Evolutionary conservation across 2,329 filamentous ascomycete species (phyloP).

Genomic region (Elsinoe australis): DNA sequence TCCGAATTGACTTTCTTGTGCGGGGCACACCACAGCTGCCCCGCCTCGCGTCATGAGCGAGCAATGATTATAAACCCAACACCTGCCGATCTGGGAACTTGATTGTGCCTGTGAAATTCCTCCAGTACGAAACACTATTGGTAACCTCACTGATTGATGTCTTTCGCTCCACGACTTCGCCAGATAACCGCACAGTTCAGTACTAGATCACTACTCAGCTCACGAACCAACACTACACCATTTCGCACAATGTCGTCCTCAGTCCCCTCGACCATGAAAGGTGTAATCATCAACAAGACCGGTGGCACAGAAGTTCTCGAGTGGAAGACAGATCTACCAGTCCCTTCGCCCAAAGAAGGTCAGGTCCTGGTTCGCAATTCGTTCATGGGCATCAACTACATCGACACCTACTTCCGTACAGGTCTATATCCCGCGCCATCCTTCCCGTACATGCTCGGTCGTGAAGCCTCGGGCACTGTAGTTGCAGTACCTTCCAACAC

Average conservation of each 20-base stretch:
- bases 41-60: slow-evolving; percentile 1
- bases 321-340: slow-evolving; percentile 61
- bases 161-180: slow-evolving; percentile 15
- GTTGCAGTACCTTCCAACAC: slow-evolving; percentile 50
- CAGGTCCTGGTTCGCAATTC: slow-evolving; percentile 75
- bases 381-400: slow-evolving; percentile 76
- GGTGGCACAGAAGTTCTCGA: slow-evolving; percentile 66
- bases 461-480: slow-evolving; percentile 68
- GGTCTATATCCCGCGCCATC: slow-evolving; percentile 65
- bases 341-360: slow-evolving; percentile 60
- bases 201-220: slow-evolving; percentile 18
- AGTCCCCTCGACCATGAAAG: slow-evolving; percentile 63
- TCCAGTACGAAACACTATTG: neutral
- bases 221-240: neutral
- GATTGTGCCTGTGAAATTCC: neutral
- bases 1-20: slow-evolving; percentile 16
- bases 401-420: slow-evolving; percentile 84
- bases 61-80: neutral
- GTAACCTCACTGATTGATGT: too few species aligned
- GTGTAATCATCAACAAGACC: slow-evolving; percentile 62
- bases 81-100: neutral
- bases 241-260: slow-evolving; percentile 38
- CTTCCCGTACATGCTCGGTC: slow-evolving; percentile 69
- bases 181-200: slow-evolving; percentile 18
- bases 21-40: slow-evolving; percentile 2